These are phyloP conservation scores for Debaryomycetaceae sp. DNA, from an alignment of 1,139 yeast genomes.

Conservation along the genomic window DNA sequence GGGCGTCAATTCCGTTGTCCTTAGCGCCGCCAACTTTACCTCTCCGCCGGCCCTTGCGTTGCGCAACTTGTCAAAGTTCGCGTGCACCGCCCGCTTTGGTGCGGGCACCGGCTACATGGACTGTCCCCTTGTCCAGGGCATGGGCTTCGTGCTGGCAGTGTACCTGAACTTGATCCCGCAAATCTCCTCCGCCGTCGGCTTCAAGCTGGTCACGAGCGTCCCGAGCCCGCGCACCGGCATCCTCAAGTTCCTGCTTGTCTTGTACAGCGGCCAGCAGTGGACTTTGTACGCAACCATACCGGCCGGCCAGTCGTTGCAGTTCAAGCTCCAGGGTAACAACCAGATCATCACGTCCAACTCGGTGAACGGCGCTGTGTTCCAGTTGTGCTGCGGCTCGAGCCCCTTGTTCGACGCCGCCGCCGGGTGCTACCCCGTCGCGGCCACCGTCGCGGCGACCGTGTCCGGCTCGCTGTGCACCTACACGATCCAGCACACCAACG, in stretches of 20 bases:
- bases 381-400: slow-evolving; percentile 30
- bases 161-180: slow-evolving; percentile 55
- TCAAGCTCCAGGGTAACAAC: slow-evolving; percentile 34
- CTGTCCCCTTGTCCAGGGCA: slow-evolving; percentile 51
- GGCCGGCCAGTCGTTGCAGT: slow-evolving; percentile 14
- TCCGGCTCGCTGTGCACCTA: slow-evolving; percentile 33
- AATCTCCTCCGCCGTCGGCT: slow-evolving; percentile 27
- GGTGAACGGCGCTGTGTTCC: slow-evolving; percentile 47
- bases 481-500: slow-evolving; percentile 38
- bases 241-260: slow-evolving; percentile 45
- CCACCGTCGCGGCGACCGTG: slow-evolving; percentile 19
- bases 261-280: slow-evolving; percentile 46
- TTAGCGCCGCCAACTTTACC: slow-evolving; percentile 44
- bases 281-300: slow-evolving; percentile 48
- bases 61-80: slow-evolving; percentile 31
- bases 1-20: slow-evolving; percentile 38
- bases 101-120: slow-evolving; percentile 20
- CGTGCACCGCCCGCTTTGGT: slow-evolving; percentile 1
- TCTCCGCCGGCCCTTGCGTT: slow-evolving; percentile 22
- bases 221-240: slow-evolving; percentile 13
- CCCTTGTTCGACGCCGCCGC: slow-evolving; percentile 30
- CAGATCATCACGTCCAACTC: slow-evolving; percentile 16
- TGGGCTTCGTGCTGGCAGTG: slow-evolving; percentile 42
- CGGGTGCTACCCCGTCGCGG: slow-evolving; percentile 28
- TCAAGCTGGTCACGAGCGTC: slow-evolving; percentile 9